Percentiles rank a stretch among this genome's conserved stretches.
Evolutionary conservation across 2,329 filamentous ascomycete genomes (phyloP).

Genomic region (Paecilomyces sp.): DNA sequence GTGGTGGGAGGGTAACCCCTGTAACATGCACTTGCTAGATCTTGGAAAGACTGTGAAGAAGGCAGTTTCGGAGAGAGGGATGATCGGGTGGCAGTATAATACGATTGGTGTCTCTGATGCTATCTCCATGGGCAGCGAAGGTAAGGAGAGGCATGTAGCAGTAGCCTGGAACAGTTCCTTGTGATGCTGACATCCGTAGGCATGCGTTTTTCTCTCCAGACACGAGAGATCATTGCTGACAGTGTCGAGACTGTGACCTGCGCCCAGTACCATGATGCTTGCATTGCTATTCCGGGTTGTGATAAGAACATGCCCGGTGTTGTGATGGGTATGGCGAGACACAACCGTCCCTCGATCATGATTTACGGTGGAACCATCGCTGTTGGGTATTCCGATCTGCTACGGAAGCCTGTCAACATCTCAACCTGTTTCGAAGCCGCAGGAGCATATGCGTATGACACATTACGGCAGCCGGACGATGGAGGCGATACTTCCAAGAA

Average conservation of each 20-base stretch:
- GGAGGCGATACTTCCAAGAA: constrained; percentile 58
- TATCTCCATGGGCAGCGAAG: constrained; percentile 93
- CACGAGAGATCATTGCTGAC: constrained; percentile 87
- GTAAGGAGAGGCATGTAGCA: constrained; percentile 35
- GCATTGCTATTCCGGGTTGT: constrained; percentile 86
- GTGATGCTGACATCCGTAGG: constrained; percentile 43
- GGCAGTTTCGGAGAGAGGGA: constrained; percentile 69
- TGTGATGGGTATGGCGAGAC: constrained; percentile 81
- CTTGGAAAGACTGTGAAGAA: constrained; percentile 83
- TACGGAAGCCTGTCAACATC: constrained; percentile 78
- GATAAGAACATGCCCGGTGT: constrained; percentile 98
- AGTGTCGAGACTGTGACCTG: constrained; percentile 90
- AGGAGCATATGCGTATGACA: constrained; percentile 73
- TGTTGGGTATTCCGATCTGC: constrained; percentile 71
- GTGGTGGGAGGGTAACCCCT: constrained; percentile 97
- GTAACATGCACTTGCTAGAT: constrained; percentile 74
- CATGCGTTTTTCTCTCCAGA: constrained; percentile 90
- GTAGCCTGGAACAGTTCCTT: neutral
- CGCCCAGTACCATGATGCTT: constrained; percentile 87
- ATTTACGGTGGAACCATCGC: constrained; percentile 89
- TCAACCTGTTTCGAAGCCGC: constrained; percentile 81
- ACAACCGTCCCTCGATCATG: constrained; percentile 91
- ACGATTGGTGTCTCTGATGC: constrained; percentile 84
- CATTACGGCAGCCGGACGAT: constrained; percentile 61
- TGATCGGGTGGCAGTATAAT: constrained; percentile 94